Conservation (phyloP, 495 filamentous ascomycete species). For the Penicillium lividum region DNA sequence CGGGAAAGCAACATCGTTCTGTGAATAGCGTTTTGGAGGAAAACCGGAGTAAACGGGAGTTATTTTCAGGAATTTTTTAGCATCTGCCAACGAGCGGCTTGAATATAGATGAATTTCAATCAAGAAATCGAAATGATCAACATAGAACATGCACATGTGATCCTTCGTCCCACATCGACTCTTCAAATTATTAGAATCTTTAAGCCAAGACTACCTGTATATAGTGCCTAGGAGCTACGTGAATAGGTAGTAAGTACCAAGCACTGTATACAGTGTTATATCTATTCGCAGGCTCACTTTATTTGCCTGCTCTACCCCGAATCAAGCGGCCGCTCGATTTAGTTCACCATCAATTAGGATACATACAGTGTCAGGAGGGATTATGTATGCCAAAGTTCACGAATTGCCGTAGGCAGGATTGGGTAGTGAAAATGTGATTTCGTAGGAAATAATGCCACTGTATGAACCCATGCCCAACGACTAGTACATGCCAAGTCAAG, state of each 20-base stretch:
- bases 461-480: too few relatives aligned
- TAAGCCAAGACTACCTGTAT: too few relatives aligned
- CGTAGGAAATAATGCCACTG: too few relatives aligned
- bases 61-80: neutral
- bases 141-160: neutral
- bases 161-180: neutral
- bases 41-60: neutral
- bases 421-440: too few relatives aligned
- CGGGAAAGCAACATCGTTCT: slow-evolving; percentile 58
- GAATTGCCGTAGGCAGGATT: too few relatives aligned
- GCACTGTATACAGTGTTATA: too few relatives aligned
- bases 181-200: too few relatives aligned
- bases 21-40: slow-evolving; percentile 21
- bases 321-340: neutral
- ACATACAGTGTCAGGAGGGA: too few relatives aligned
- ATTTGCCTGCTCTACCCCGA: neutral
- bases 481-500: neutral
- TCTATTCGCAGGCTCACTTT: neutral
- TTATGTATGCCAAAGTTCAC: too few relatives aligned
- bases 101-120: neutral
- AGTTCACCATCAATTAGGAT: neutral
- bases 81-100: neutral
- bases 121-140: neutral
- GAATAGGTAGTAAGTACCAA: too few relatives aligned
- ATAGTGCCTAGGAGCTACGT: too few relatives aligned